Evolutionary conservation across 345 rosid genomes (phyloP).

Genomic region (Populus euphratica): DNA sequence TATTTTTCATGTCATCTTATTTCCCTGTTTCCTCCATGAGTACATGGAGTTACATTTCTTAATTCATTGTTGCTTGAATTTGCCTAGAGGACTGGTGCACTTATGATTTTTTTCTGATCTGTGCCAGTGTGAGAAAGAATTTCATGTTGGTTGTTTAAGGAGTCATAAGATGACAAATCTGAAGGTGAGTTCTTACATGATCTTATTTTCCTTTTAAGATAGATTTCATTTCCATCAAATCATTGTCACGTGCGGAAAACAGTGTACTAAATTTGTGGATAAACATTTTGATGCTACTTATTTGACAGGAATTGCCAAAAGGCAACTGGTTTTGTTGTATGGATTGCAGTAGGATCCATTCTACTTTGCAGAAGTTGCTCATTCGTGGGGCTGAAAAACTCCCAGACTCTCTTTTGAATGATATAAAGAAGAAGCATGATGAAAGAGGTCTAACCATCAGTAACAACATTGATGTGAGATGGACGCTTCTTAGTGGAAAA

Average conservation of each 20-base stretch:
- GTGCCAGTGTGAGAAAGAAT: constrained; percentile 82
- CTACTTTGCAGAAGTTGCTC: constrained; percentile 50
- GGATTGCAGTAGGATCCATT: constrained; percentile 54
- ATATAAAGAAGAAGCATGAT: constrained; percentile 46
- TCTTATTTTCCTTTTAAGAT: background rate
- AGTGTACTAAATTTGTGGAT: background rate
- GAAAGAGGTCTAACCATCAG: constrained; percentile 36
- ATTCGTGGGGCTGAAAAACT: constrained; percentile 62
- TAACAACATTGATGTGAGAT: constrained; percentile 55
- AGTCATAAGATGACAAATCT: constrained; percentile 74
- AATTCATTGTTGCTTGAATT: background rate
- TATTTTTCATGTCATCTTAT: background rate
- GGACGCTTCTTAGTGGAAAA: constrained; percentile 78
- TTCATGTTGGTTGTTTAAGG: constrained; percentile 88
- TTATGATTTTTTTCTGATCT: background rate
- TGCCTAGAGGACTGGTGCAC: background rate
- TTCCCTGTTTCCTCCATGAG: background rate
- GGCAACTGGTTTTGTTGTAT: constrained; percentile 81
- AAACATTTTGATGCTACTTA: constrained; percentile 9
- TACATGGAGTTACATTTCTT: background rate
- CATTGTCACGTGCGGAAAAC: background rate
- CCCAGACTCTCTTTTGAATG: constrained; percentile 45
- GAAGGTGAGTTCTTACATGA: constrained; percentile 41
- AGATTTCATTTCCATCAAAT: background rate
- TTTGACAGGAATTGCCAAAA: constrained; percentile 76